Evolutionary conservation across 345 rosid species (phyloP).

Genomic region (Bruguiera parviflora): DNA sequence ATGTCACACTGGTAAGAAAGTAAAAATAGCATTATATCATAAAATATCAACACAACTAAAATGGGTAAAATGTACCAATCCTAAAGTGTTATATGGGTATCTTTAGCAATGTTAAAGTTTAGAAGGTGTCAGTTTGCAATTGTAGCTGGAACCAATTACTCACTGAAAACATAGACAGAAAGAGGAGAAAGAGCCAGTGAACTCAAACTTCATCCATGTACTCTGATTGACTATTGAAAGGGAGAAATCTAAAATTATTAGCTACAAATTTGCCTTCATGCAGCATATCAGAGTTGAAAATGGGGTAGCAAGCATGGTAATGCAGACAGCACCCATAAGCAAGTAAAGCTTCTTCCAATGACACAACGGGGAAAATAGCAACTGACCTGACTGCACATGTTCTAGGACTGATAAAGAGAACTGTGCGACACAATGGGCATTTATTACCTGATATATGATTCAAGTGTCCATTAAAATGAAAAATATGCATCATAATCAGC

Average conservation of each 20-base stretch:
- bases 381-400: constrained; percentile 79
- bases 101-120: background rate
- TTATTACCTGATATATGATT: constrained; percentile 62
- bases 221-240: too few species aligned
- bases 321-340: constrained; percentile 1
- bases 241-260: too few species aligned
- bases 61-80: background rate
- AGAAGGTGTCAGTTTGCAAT: background rate
- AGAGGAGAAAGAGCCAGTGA: too few species aligned
- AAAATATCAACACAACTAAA: background rate
- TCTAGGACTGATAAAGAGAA: constrained; percentile 80
- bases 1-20: constrained; percentile 59
- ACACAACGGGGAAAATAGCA: background rate
- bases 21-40: background rate
- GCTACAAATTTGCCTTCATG: too few species aligned
- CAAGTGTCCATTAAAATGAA: constrained; percentile 14
- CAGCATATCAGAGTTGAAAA: too few species aligned
- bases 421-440: constrained; percentile 91
- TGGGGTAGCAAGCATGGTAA: background rate
- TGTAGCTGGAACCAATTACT: background rate
- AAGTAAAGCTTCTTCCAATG: background rate
- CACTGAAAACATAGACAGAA: too few species aligned
- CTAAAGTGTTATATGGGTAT: background rate
- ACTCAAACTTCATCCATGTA: too few species aligned
- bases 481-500: constrained; percentile 4